Evolutionary conservation across 176 grass and related monocot species (phyloP), one percentile per base, ranked within the genome.

Genomic region (Aegilops sharonensis): DNA sequence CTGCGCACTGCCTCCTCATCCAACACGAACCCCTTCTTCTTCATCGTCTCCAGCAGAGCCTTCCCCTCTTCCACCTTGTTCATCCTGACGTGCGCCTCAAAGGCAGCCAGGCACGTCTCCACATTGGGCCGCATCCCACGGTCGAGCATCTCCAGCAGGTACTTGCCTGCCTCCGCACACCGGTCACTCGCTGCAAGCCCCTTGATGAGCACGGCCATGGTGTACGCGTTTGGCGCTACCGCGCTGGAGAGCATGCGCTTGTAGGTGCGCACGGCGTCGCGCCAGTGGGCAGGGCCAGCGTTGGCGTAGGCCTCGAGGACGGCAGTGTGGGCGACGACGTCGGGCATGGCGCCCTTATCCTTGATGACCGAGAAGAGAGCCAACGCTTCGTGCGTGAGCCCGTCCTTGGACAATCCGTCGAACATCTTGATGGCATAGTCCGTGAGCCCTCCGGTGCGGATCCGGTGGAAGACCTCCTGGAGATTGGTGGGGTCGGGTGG

Each of bases 361-460:
- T 91, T 98, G 36, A 98, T 98, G 43, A 92, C 10, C 1, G 89
- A 32, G 52, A 98, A 94, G 64, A 98, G 87, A 37, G 80, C 90
- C 9, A 95, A 65, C 21, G 96, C 96, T 65, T 98, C 92, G 65
- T 94, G 93, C 13, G 88, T 95, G 54, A 94, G 89, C 30, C 93
- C 96, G 34, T 98, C 96, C 84, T 89, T 94, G 75, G 92, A 94
- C 86, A 98, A 92, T 90, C 85, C 93, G 79, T 98, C 96, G 84
- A 98, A 98, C 96, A 98, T 98, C 91, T 98, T 98, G 91, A 98
- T 88, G 72, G 96, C 96, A 11, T 95, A 83, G 29, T 94, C 91
- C 17, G 90, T 92, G 81, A 98, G 91, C 48, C 96, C 96, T 75
- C 83, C 93, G n/a, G 88, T 87, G 39, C 96, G 92, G 90, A 98